These are phyloP conservation scores for Coemansia javaensis DNA, from an alignment of 192 early-diverging fungal species.

Conservation along the genomic window DNA sequence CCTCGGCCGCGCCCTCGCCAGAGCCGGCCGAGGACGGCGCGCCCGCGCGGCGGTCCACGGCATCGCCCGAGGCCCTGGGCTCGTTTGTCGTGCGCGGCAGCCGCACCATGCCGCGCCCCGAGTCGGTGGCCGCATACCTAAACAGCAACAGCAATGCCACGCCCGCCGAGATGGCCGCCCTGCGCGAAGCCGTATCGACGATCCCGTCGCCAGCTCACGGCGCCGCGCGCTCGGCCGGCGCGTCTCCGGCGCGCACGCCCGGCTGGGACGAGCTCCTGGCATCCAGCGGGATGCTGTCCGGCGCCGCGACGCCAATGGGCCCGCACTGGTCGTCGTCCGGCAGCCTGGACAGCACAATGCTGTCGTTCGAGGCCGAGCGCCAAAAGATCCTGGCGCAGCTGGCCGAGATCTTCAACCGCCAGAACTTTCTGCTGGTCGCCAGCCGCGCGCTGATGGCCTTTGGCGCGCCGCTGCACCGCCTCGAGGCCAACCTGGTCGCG, in stretches of 20 bases:
- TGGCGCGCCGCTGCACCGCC: constrained; percentile 62
- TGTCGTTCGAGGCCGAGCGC: constrained; percentile 35
- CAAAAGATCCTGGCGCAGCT: constrained; percentile 53
- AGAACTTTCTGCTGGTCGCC: constrained; percentile 59
- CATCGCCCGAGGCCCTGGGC: neutral
- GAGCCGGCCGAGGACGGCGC: neutral
- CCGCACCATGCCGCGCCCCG: constrained; percentile 27
- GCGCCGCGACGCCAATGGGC: constrained; percentile 8
- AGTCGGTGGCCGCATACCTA: constrained; percentile 28
- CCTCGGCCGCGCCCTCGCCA: neutral
- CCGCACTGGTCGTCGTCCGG: constrained; percentile 26
- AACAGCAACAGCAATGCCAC: too few species aligned
- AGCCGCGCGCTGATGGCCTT: constrained; percentile 66
- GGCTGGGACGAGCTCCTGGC: constrained; percentile 49
- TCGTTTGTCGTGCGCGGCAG: constrained; percentile 38
- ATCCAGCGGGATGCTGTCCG: constrained; percentile 41
- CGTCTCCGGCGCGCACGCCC: constrained; percentile 30
- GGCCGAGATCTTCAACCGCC: constrained; percentile 64
- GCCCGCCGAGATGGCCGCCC: constrained; percentile 1
- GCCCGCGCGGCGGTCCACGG: neutral
- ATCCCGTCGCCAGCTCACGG: constrained; percentile 5
- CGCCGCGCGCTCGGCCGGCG: constrained; percentile 4
- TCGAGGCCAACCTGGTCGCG: constrained; percentile 60
- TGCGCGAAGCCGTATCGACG: neutral
- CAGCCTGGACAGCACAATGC: constrained; percentile 30